Evolutionary conservation across 352 stramenopile genomes (phyloP).

Genomic region (Phytophthora kernoviae): DNA sequence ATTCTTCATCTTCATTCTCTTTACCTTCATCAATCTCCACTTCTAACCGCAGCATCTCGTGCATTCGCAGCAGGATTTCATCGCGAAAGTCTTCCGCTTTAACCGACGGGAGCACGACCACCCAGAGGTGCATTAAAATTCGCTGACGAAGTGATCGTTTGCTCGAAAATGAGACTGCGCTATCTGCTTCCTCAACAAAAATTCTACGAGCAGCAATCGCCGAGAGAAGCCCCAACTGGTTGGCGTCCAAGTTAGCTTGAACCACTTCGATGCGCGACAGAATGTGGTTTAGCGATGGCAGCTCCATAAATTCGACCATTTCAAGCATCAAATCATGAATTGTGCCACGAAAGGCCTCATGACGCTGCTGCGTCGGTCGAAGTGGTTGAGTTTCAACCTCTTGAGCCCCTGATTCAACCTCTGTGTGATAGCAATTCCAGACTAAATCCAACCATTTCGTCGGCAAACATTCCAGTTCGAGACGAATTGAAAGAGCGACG

Average conservation of each 20-base stretch:
- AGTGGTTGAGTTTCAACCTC: constrained; percentile 7
- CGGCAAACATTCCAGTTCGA: constrained; percentile 37
- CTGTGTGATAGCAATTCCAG: constrained; percentile 55
- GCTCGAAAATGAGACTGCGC: background rate
- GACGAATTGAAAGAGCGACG: constrained; percentile 66
- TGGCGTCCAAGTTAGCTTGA: constrained; percentile 27
- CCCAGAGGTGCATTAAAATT: constrained; percentile 54
- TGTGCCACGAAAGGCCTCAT: constrained; percentile 49
- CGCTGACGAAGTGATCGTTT: constrained; percentile 28
- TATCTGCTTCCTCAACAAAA: constrained; percentile 4
- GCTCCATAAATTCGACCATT: constrained; percentile 55
- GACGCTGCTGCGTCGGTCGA: constrained; percentile 30
- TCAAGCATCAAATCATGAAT: constrained; percentile 62
- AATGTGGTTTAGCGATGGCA: constrained; percentile 39
- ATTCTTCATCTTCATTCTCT: constrained; percentile 6
- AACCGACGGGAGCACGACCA: constrained; percentile 18
- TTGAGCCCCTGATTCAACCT: background rate
- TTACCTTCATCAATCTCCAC: constrained; percentile 5
- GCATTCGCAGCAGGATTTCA: constrained; percentile 39
- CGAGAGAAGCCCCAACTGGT: constrained; percentile 35
- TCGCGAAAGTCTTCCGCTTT: constrained; percentile 31
- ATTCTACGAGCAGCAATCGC: constrained; percentile 38
- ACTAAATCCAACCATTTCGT: constrained; percentile 54
- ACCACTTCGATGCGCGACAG: constrained; percentile 29
- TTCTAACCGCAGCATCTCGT: constrained; percentile 38